A percentile compares a stretch with the other conserved stretches of the same genome.
phyloP scores from a whole-genome alignment of 139 green algal species.

The Desmodesmus armatus region DNA sequence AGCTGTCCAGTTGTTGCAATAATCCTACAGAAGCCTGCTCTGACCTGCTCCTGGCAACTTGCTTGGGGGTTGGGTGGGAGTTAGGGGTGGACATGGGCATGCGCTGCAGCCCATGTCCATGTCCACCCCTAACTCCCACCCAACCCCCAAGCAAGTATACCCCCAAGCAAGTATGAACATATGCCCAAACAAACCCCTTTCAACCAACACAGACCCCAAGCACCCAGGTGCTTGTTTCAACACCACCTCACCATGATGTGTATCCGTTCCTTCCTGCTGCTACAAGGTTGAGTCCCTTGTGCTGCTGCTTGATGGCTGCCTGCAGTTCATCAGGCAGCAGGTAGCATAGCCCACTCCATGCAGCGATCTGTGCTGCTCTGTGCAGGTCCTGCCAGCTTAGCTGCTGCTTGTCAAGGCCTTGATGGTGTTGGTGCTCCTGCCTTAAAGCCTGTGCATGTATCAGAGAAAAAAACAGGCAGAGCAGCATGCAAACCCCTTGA shows the following conservation, averaged over 20 bases:
- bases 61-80: too few species aligned
- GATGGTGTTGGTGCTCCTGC: conserved; percentile 14
- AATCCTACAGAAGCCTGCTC: too few species aligned
- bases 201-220: not conserved
- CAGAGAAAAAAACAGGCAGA: too few species aligned
- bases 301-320: conserved; percentile 27
- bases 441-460: too few species aligned
- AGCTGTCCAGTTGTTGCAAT: too few species aligned
- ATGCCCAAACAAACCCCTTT: not conserved
- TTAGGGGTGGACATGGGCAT: too few species aligned
- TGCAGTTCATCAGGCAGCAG: conserved; percentile 35
- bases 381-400: conserved; percentile 47
- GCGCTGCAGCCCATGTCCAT: too few species aligned
- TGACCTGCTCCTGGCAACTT: too few species aligned
- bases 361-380: conserved; percentile 53
- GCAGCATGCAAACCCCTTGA: too few species aligned
- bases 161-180: too few species aligned
- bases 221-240: not conserved
- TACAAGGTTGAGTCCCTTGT: conserved; percentile 51
- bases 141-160: too few species aligned
- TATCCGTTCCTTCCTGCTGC: conserved; percentile 54
- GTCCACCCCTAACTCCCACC: too few species aligned
- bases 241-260: conserved; percentile 52
- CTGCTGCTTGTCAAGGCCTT: not conserved
- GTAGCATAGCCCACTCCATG: conserved; percentile 63